Evolutionary conservation across 2,329 filamentous ascomycete genomes (phyloP), one percentile per base, ranked within the genome.

Genomic region (Claviceps fusiformis): DNA sequence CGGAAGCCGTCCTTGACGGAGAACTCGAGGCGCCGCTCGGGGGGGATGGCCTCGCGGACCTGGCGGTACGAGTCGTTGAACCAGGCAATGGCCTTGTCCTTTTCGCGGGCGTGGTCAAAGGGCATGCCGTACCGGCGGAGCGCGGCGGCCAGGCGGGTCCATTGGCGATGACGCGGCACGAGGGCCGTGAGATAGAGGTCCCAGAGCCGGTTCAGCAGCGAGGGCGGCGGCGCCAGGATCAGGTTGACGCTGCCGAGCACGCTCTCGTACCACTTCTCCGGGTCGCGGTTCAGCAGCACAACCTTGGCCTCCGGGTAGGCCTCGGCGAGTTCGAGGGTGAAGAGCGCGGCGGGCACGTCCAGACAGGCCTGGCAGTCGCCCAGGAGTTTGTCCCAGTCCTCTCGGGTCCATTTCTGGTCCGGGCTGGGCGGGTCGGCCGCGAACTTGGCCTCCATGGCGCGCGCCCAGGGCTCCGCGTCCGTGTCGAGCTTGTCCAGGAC

Each of bases 281-380:
- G 63, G 50, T 72, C 70, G 52, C 70, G 68, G 60, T 67, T 71
- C 47, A 72, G 62, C 51, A 72, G 67, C 55, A 72, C 57, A 47
- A 71, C 64, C 56, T 71, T 71, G 52, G 70, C 70, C 13, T 71
- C 68, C 5, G 67, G 67, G 51, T 67, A 67, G 19, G 59, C 46
- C 35, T 62, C 63, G 35, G 70, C 68, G 11, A 72, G 62, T 52
- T 72, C 69, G 53, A 63, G 56, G 51, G 65, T 67, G 60, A 72
- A 70, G 61, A 82, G 84, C 43, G 79, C 71, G 0, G 81, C 70
- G 1, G 84, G 81, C 17, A 81, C 65, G 50, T 79, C 79, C 55
- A 75, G 74, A 9, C 76, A 80, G 27, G 74, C 75, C n/a, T 80
- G 73, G 60, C 67, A 73, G 29, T 70, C 62, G 49, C 71, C 72